Conservation (phyloP, 257 asterid species). For the Parsonsia alboflavescens region DNA sequence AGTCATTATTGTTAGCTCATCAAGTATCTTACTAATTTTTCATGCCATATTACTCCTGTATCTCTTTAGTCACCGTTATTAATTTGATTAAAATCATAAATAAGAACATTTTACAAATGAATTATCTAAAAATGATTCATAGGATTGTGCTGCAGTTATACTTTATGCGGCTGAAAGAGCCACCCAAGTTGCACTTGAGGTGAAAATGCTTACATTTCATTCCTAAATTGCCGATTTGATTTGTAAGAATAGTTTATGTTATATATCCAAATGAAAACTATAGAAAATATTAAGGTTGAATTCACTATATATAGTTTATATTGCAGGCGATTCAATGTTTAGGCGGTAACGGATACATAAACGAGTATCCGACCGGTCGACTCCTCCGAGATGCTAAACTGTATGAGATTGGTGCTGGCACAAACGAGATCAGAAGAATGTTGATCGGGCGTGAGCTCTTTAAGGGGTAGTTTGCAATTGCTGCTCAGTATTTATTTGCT, state of each 20-base stretch:
- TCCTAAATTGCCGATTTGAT: background rate
- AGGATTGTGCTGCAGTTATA: conserved; percentile 98
- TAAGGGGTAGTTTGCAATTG: conserved; percentile 38
- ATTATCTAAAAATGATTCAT: too few relatives aligned
- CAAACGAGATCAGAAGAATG: conserved; percentile 89
- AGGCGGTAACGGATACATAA: conserved; percentile 95
- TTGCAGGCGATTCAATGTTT: conserved; percentile 93
- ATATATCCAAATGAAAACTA: too few relatives aligned
- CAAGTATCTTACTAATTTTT: too few relatives aligned
- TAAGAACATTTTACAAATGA: too few relatives aligned
- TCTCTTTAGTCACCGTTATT: too few relatives aligned
- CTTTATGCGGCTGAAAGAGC: conserved; percentile 94
- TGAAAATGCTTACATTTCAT: conserved; percentile 12
- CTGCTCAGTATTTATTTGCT: background rate
- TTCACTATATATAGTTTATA: background rate
- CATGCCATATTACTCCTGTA: too few relatives aligned
- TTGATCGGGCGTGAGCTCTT: conserved; percentile 82
- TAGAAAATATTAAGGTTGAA: background rate
- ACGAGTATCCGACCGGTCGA: conserved; percentile 94
- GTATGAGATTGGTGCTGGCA: conserved; percentile 97
- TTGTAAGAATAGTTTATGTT: too few relatives aligned
- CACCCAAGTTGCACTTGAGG: conserved; percentile 99
- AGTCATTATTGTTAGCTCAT: too few relatives aligned
- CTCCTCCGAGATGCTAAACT: conserved; percentile 89
- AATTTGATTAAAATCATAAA: too few relatives aligned